Conservation (phyloP, 225 moss, liverwort and hornwort genomes). For the Straminergon stramineum region DNA sequence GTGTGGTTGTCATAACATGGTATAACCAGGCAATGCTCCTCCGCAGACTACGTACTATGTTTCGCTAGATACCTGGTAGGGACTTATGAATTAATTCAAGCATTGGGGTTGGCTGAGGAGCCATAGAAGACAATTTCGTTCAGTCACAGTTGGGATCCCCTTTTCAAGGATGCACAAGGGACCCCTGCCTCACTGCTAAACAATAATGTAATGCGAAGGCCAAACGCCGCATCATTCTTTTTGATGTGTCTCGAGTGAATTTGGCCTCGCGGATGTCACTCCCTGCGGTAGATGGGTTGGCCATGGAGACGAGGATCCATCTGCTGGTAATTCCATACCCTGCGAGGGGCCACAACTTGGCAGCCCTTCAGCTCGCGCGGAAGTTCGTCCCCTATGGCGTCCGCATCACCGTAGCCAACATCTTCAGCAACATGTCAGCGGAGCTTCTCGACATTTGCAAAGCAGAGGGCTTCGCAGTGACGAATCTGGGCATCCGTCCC, state of each 20-base stretch:
- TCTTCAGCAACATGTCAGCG: conserved; percentile 2
- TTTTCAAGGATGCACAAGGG: background rate
- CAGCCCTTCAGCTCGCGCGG: conserved; percentile 4
- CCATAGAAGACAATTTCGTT: too few relatives aligned
- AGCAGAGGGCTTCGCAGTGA: background rate
- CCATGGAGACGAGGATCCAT: background rate
- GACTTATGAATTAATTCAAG: too few relatives aligned
- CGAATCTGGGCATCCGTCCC: conserved; percentile 4
- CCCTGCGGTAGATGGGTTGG: background rate
- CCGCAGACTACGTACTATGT: background rate
- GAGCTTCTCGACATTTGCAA: conserved; percentile 1
- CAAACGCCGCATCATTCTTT: too few relatives aligned
- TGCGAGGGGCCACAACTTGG: conserved; percentile 2
- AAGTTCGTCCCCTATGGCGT: conserved; percentile 1
- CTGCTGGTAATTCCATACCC: conserved; percentile 19
- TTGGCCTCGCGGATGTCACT: background rate
- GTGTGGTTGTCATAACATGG: too few relatives aligned
- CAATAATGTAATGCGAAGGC: background rate
- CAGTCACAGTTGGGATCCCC: fast-evolving
- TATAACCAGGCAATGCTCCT: background rate
- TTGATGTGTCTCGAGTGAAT: background rate
- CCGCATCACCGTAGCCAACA: conserved; percentile 13
- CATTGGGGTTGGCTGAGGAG: background rate
- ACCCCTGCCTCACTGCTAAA: too few relatives aligned
- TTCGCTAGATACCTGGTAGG: background rate